These are phyloP conservation scores for Colletotrichum nymphaeae DNA, from an alignment of 2,329 filamentous ascomycete genomes.

Conservation along the genomic window DNA sequence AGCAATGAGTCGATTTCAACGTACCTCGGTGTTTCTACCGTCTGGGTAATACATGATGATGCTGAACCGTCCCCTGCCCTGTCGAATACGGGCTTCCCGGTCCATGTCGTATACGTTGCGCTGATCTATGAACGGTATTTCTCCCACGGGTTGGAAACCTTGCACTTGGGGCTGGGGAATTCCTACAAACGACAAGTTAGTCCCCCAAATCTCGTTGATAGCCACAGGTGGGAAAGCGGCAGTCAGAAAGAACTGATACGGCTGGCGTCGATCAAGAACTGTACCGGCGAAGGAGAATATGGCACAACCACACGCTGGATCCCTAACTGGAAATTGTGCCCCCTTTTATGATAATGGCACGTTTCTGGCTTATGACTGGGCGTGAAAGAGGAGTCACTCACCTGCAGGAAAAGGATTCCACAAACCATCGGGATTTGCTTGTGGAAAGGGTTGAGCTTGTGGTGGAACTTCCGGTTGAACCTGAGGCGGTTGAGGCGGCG, in stretches of 20 bases:
- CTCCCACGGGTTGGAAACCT: background rate
- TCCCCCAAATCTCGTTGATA: background rate
- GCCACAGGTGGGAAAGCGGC: background rate
- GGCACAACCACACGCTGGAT: background rate
- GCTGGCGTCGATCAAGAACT: background rate
- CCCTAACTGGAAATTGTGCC: background rate
- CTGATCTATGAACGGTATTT: background rate
- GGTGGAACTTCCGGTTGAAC: background rate
- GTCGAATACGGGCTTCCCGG: background rate
- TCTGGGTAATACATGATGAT: constrained; percentile 26
- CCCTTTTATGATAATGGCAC: background rate
- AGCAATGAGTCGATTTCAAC: background rate
- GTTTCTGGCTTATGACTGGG: background rate
- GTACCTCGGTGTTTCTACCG: constrained; percentile 10
- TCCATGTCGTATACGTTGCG: background rate
- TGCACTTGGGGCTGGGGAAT: background rate
- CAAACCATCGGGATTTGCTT: background rate
- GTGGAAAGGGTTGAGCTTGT: background rate
- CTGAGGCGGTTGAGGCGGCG: background rate
- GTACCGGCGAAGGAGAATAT: background rate
- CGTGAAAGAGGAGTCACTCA: constrained; percentile 1
- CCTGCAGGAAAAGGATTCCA: background rate
- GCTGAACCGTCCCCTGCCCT: constrained; percentile 2
- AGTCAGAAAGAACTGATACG: background rate
- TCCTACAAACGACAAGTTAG: background rate